Base-by-base conservation (phyloP, 345 rosid genomes). In the Geranium rotundifolium region DNA sequence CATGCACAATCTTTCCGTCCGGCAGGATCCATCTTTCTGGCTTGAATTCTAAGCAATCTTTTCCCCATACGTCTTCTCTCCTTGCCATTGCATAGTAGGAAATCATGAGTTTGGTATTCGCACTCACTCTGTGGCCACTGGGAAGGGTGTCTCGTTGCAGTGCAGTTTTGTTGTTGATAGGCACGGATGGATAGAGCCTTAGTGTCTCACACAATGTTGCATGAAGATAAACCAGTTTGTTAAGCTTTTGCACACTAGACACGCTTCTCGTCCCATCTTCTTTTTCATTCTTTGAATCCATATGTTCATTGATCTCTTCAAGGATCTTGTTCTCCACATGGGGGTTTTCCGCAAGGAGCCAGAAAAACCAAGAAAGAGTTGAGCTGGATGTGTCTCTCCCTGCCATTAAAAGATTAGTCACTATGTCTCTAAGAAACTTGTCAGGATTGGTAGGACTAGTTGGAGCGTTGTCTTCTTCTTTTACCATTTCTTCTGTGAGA, bases 341-440 rank as follows among this genome's bases (percentile, higher is more conserved):
- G 1, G 72, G 71, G 57, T 73, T 68, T 37, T 65, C 67, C 1
- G 74, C 67, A 19, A 75, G 62, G 46, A 70, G 67, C 81, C 73
- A 77, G 23, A 80, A 77, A 64, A 77, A 76, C 81, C 81, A 80
- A 64, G 75, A 57, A 29, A 80, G 79, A 54, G 65, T 60, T 15
- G 77, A 57, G 14, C 68, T 66, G 9, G 74, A 65, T 5, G 81
- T 75, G 61, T 73, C 73, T 62, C 70, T 62, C 7, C 64, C 67
- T 1, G 76, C 81, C 9, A 75, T 27, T 68, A 72, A 58, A 31
- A 75, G 27, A 63, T 57, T 57, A 12, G 65, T 18, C 1, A 70
- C 50, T 57, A 58, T 77, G 61, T 80, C 84, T 58, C 72, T 67
- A 19, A 80, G 63, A 0, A 61, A 12, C 0, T 58, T 61, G 0